These are phyloP conservation scores for Backusella luteola DNA, from an alignment of 192 early-diverging fungal genomes.

Conservation along the genomic window DNA sequence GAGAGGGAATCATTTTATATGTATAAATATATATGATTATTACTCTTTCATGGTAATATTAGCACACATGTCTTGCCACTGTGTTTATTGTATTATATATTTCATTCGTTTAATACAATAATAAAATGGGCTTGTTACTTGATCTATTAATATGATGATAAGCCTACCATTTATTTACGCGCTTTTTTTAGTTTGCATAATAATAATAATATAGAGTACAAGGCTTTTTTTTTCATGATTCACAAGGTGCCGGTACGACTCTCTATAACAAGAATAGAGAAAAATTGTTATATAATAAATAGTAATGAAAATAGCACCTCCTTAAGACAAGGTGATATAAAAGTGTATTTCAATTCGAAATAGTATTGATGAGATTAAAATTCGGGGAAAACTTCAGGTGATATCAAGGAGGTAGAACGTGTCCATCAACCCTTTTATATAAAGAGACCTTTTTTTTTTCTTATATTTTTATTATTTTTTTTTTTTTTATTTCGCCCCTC, in stretches of 20 bases:
- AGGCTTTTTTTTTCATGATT: not conserved
- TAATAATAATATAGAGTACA: not conserved
- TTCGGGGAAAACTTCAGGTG: not conserved
- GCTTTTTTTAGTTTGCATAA: not conserved
- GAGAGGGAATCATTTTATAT: not conserved
- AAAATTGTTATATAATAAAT: not conserved
- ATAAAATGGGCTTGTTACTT: not conserved
- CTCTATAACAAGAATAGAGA: not conserved
- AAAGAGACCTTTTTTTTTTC: not conserved
- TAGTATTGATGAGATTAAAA: slow-evolving; percentile 9
- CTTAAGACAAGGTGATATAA: not conserved
- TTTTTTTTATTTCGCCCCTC: not conserved
- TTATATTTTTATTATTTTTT: not conserved
- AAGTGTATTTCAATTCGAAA: slow-evolving; percentile 4
- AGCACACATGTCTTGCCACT: not conserved
- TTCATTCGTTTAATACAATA: too few species aligned
- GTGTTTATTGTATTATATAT: not conserved
- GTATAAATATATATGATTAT: too few species aligned
- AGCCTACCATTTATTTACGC: not conserved
- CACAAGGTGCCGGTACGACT: not conserved
- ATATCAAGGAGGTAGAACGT: slow-evolving; percentile 9
- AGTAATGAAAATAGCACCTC: not conserved
- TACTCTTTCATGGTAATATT: not conserved
- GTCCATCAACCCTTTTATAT: not conserved
- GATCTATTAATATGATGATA: not conserved